Conservation (phyloP, 345 rosid species). For the Heritiera fomes region DNA sequence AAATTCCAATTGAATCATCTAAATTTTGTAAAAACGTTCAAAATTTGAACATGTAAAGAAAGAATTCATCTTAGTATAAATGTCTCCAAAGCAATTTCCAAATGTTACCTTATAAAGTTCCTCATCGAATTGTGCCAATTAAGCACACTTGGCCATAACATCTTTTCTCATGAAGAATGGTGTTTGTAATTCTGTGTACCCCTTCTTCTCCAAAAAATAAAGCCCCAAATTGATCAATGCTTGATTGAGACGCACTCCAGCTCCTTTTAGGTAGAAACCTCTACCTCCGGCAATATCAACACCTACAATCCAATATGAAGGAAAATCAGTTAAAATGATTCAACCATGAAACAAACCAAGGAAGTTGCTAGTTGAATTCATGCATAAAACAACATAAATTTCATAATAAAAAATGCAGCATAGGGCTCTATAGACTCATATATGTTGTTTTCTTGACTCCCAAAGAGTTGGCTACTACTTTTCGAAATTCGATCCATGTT, state of each 20-base stretch:
- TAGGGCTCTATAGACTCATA: background rate
- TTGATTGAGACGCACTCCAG: constrained; percentile 83
- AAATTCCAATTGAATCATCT: background rate
- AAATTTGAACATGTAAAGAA: background rate
- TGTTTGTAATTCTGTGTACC: constrained; percentile 73
- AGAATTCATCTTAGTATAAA: background rate
- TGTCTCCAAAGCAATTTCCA: background rate
- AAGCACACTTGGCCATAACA: constrained; percentile 92
- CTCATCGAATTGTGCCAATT: constrained; percentile 87
- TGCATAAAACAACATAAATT: background rate
- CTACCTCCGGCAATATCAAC: constrained; percentile 86
- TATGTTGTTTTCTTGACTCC: background rate
- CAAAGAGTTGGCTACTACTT: background rate
- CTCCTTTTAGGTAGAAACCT: constrained; percentile 85
- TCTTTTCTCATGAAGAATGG: constrained; percentile 95
- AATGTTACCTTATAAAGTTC: constrained; percentile 82
- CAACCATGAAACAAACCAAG: background rate
- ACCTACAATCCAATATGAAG: constrained; percentile 43
- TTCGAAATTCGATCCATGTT: background rate
- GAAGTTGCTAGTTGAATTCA: background rate
- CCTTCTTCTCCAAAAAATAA: constrained; percentile 68
- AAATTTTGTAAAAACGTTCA: background rate
- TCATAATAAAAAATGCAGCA: background rate
- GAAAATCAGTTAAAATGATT: background rate
- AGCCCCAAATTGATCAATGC: constrained; percentile 87